Base-by-base conservation (phyloP, 2,329 filamentous ascomycete genomes). In the Alternaria triticina region DNA sequence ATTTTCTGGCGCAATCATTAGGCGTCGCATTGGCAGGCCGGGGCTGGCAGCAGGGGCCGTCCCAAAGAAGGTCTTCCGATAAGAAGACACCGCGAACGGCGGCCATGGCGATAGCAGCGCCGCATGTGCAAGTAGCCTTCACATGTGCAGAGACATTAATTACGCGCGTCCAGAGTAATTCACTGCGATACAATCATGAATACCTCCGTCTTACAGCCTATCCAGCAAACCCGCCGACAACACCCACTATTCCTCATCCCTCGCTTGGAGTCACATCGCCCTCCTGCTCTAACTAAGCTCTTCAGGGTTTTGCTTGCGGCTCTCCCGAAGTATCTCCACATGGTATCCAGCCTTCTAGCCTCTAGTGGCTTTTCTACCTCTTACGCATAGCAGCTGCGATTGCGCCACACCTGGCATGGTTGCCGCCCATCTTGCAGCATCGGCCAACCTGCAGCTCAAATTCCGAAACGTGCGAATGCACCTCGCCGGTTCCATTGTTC, bases 31-130 rank as follows among this genome's bases (percentile, higher is more conserved):
- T 52, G 49, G 49, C 49, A 36, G 17, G 30, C 59, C 49, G 40
- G 49, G 51, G 33, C 54, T 33, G 54, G 54, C 36, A 40, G 36
- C 36, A 45, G 43, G 17, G 43, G 57, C 57, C 28, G 57, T 56
- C 28, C 65, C 57, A 70, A 73, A 73, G 71, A 70, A 72, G 67
- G 70, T 69, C 57, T 68, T 57, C 71, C 73, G 73, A 75, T 64
- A 64, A 52, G 66, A 46, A 40, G 36, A 50, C 55, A 54, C 66
- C 65, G 71, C 65, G 66, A 73, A 70, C 73, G 68, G 73, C 71
- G 67, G 49, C 63, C 60, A 69, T 69, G 51, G 28, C 64, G 62
- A 69, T 69, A 54, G 45, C 59, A 44, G 28, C 20, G 49, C 49
- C 43, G 28, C 56, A 33, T 17, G 47, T 54, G 49, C 17, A 36